Evolutionary conservation across 2,329 filamentous ascomycete species (phyloP), one percentile per base, ranked within the genome.

Genomic region (Pseudogymnoascus sp.): DNA sequence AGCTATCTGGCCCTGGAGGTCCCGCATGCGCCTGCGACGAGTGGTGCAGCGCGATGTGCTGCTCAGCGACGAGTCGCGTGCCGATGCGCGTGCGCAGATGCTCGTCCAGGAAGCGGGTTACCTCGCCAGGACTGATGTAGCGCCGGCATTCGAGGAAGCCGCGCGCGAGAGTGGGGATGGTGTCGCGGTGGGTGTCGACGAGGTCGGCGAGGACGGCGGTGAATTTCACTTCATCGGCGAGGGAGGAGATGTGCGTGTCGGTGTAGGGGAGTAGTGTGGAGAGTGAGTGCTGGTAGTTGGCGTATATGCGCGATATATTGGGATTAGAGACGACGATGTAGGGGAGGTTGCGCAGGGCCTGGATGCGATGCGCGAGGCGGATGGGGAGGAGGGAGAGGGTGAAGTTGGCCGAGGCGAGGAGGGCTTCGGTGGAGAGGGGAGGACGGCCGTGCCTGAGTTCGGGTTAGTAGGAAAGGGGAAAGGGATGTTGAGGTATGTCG

Each of bases 301-400:
- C 88, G 80, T 98, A 96, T 68, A 99, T 99, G 71, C 89, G 88
- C 26, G 89, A 90, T 69, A 99, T 92, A 74, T 97, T 91, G 0
- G 92, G 91, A 74, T 99, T 98, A n/a, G 93, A 93, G 26, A 99
- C 95, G 62, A 99, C 93, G 67, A 99, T 98, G 76, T 93, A 99
- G 0, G 95, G 95, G 7, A 99, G 85, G 73, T 96, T 96, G 67
- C 93, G 89, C 16, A 99, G 81, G 46, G 92, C 91, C 75, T 96
- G 90, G 67, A 99, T 96, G 63, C 95, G 91, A 74, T 96, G 91
- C 26, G 95, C 95, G 26, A 99, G 87, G 38, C 95, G 91, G 60
- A 95, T 90, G 12, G 95, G 95, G 8, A 98, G 87, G 61, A 97
- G 89, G 28, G 89, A 90, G 68, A 98, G 88, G 11, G 95, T 96